A percentile compares a stretch with the other conserved stretches of the same genome.
Evolutionary conservation across 2,329 filamentous ascomycete genomes (phyloP).

Genomic region (Shiraia sp.): DNA sequence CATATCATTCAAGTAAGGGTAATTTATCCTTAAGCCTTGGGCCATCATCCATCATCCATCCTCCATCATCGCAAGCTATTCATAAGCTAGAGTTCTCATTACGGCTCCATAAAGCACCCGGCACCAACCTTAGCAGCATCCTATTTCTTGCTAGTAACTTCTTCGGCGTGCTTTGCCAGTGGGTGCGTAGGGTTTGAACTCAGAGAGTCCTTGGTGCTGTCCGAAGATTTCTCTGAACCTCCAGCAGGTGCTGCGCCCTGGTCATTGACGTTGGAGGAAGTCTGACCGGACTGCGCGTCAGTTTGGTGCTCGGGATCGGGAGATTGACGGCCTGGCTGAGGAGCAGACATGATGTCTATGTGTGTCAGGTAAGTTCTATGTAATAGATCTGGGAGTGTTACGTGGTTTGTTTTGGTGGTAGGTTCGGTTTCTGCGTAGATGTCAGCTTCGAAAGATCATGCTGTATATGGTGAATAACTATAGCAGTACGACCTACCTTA

Average conservation of each 20-base stretch:
- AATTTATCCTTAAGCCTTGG: not conserved
- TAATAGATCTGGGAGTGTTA: not conserved
- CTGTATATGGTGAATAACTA: not conserved
- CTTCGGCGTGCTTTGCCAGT: constrained; percentile 63
- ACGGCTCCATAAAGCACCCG: not conserved
- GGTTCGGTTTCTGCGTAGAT: not conserved
- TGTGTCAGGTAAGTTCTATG: constrained; percentile 22
- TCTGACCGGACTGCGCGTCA: constrained; percentile 64
- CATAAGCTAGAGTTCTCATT: not conserved
- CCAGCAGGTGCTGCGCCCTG: constrained; percentile 47
- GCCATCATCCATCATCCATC: not conserved
- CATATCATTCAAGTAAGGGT: not conserved
- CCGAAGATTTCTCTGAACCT: constrained; percentile 54
- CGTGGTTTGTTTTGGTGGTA: constrained; percentile 9
- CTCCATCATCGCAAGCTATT: not conserved
- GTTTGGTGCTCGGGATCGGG: constrained; percentile 72
- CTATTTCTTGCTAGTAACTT: constrained; percentile 62
- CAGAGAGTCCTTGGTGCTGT: constrained; percentile 51
- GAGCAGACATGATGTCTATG: constrained; percentile 64
- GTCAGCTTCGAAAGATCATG: not conserved
- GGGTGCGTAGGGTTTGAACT: constrained; percentile 68
- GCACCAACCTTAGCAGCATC: not conserved
- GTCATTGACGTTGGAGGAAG: constrained; percentile 62
- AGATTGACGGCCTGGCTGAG: constrained; percentile 72
- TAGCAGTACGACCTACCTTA: not conserved